phyloP scores from a whole-genome alignment of 257 asterid species.

The Misopates orontium region DNA sequence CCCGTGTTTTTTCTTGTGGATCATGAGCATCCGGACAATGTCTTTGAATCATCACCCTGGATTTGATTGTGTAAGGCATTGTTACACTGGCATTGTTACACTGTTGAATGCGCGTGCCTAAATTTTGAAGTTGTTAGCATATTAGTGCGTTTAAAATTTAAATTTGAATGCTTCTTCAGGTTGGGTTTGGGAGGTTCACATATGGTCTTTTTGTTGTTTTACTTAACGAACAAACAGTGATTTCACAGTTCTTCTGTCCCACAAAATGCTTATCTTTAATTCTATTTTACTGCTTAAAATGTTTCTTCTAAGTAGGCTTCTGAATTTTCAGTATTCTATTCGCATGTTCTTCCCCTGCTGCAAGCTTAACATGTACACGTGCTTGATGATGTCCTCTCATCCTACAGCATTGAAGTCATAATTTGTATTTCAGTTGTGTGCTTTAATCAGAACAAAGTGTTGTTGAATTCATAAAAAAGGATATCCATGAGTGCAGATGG shows the following conservation, averaged over 20 bases:
- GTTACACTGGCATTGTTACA: not conserved
- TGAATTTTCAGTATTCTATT: not conserved
- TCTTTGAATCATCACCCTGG: constrained; percentile 85
- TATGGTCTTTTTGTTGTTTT: constrained; percentile 9
- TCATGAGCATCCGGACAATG: constrained; percentile 78
- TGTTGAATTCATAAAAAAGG: not conserved
- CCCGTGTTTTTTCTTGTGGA: constrained; percentile 77
- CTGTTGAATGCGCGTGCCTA: constrained; percentile 5
- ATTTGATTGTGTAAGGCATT: constrained; percentile 82
- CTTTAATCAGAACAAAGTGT: not conserved
- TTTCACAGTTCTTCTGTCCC: not conserved
- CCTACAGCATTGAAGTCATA: not conserved
- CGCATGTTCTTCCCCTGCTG: not conserved
- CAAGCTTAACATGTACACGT: not conserved
- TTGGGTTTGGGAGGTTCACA: constrained; percentile 19
- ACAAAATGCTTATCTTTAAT: not conserved
- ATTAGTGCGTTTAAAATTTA: not conserved
- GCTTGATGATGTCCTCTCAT: not conserved
- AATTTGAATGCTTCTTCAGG: constrained; percentile 25
- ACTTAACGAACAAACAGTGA: constrained; percentile 12
- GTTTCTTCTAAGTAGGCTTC: constrained; percentile 2
- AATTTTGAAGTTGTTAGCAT: constrained; percentile 19
- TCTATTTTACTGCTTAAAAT: not conserved
- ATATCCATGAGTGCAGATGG: not conserved
- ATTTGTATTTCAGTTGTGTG: not conserved